Percentiles rank a stretch among this genome's conserved stretches.
phyloP scores from a whole-genome alignment of 345 rosid genomes.

The Populus tremula region DNA sequence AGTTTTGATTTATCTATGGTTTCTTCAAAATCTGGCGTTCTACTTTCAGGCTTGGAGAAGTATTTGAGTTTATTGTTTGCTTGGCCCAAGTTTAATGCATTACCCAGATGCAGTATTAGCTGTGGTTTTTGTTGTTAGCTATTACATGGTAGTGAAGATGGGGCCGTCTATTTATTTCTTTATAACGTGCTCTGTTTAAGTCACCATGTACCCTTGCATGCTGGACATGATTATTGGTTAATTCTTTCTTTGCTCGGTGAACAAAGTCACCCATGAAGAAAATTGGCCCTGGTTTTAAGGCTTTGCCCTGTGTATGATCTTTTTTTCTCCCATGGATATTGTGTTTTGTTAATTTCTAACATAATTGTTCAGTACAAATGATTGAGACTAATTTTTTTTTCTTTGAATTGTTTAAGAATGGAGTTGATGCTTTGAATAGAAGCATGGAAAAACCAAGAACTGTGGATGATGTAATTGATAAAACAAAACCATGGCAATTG shows the following conservation, averaged over 20 bases:
- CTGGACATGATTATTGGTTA: neutral
- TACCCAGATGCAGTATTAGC: neutral
- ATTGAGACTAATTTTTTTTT: slow-evolving; percentile 1
- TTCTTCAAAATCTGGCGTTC: neutral
- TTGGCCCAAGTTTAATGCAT: neutral
- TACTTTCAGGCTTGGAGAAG: neutral
- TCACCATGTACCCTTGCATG: neutral
- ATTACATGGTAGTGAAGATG: neutral
- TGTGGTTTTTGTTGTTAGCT: neutral
- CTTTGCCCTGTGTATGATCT: slow-evolving; percentile 4
- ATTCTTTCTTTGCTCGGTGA: neutral
- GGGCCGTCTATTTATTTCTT: neutral
- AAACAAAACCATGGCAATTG: slow-evolving; percentile 74
- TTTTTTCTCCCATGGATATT: neutral
- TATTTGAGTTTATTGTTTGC: neutral
- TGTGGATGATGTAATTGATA: slow-evolving; percentile 63
- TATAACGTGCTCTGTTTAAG: neutral
- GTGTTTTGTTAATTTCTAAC: neutral
- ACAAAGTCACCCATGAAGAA: neutral
- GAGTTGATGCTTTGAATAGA: slow-evolving; percentile 75
- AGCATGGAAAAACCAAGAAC: slow-evolving; percentile 73
- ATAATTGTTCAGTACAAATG: neutral
- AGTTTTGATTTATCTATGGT: neutral
- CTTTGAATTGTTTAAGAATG: slow-evolving; percentile 53
- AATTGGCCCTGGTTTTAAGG: neutral